These are phyloP conservation scores for Diplogelasinospora grovesii DNA, from an alignment of 495 filamentous ascomycete genomes.

Conservation along the genomic window DNA sequence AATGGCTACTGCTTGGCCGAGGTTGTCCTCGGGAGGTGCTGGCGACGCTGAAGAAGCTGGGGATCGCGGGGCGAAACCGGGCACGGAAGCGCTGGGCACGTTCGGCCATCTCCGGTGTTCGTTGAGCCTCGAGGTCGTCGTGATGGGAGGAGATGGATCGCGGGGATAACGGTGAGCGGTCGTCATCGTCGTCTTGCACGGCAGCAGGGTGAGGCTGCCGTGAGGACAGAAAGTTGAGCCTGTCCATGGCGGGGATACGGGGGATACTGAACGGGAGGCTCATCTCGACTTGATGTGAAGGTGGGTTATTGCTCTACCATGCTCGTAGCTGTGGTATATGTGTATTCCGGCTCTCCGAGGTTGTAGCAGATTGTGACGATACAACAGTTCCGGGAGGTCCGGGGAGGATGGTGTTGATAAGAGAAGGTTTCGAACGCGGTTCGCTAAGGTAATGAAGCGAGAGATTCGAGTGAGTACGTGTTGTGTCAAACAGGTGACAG, in stretches of 20 bases:
- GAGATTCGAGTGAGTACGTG: too few species aligned
- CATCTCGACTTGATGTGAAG: conserved; percentile 6
- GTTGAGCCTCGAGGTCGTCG: conserved; percentile 19
- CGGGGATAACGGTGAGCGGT: conserved; percentile 20
- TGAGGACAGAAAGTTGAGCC: conserved; percentile 24
- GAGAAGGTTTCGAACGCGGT: too few species aligned
- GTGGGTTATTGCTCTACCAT: too few species aligned
- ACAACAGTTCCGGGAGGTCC: too few species aligned
- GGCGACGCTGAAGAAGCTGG: conserved; percentile 23
- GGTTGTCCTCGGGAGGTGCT: conserved; percentile 2
- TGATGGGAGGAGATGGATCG: not conserved
- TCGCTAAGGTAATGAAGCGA: too few species aligned
- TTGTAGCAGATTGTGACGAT: too few species aligned
- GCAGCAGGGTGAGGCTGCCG: not conserved
- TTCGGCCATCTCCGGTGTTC: conserved; percentile 24
- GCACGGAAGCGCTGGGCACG: conserved; percentile 28
- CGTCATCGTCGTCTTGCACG: conserved; percentile 12
- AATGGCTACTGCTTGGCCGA: conserved; percentile 22
- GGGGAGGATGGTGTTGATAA: too few species aligned
- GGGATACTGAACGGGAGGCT: conserved; percentile 11
- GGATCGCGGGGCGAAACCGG: conserved; percentile 29
- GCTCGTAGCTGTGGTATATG: too few species aligned
- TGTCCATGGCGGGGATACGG: conserved; percentile 20
- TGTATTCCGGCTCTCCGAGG: too few species aligned
- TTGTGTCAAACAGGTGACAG: too few species aligned